Evolutionary conservation across 768 basidiomycete genomes (phyloP), one percentile per base, ranked within the genome.

Genomic region (Tricholoma terreum): DNA sequence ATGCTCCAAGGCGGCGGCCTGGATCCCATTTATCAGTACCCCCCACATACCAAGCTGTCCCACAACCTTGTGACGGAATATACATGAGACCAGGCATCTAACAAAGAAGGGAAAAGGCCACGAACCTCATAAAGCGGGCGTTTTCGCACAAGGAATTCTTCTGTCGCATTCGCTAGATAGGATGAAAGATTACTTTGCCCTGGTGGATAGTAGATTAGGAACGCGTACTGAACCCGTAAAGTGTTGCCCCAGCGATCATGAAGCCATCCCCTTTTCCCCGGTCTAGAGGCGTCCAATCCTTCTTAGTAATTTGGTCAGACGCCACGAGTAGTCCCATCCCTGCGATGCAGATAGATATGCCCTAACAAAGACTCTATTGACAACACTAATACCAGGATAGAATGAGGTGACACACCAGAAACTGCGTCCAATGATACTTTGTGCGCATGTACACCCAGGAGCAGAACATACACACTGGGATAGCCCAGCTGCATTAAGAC

Each of bases 1-100:
- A 70, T 89, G 88, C 70, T 94, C 92, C 34, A 93, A 74, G 1
- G 79, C 80, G 21, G 90, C 82, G 1, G 89, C 85, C 70, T 94
- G 91, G 49, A 87, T 81, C 5, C 87, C 87, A 63, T 87, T 90
- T 68, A 93, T 85, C 50, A 94, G 67, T 55, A 84, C 82, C 27
- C 92, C 92, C 80, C 84, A 94, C 81, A 94, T 84, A 6, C 92
- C 92, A 49, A 94, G 71, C 69, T 91, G 90, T 10, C 92, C 92
- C 15, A 94, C 85, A 55, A 94, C 90, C 81, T 84, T 38, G 11
- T 17, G 5, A 33, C 2, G 31, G 22, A 50, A 17, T 43, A 17
- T 30, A 6, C 24, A 33, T 49, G 6, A 31, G 19, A n/a, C 33
- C 52, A 12, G 35, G 30, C 35, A 21, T 42, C n/a, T 51, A 40